Evolutionary conservation across 352 stramenopile species (phyloP), one percentile per base, ranked within the genome.

Genomic region (Globisporangium megalacanthum): DNA sequence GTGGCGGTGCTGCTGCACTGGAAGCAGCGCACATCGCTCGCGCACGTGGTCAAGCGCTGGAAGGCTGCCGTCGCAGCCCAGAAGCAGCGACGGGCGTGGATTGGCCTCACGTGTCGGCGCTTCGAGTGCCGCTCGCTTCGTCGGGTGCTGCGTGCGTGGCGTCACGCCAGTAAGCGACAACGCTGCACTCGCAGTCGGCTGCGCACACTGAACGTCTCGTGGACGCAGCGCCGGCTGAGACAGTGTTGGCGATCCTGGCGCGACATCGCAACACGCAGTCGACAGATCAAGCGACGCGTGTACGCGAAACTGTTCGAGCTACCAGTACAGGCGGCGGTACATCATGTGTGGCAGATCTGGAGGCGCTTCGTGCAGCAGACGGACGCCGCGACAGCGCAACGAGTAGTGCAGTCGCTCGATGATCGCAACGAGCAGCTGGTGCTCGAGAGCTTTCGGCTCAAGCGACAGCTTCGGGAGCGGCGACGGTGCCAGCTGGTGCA

Each of bases 1-100:
- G 53, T 73, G 15, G 57, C 65, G 5, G 57, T 73, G 7, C 17
- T 69, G 13, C 52, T 85, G 25, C 52, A 69, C n/a, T 66, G 66
- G 11, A 61, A 59, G 20, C 45, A 65, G 9, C 41, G 35, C 19
- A 53, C 49, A 48, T 45, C 33, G 13, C 57, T 35, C 31, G n/a
- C 10, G 11, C 11, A n/a, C 5, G 39, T 56, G 25, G 61, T 68
- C 29, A 11, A 29, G 7, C 46, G 22, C 14, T 68, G 62, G 62
- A 49, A 11, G 35, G 31, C 9, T 17, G 35, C 31, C 25, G 44
- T 48, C 29, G 19, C 45, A 2, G 22, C 52, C 1, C 44, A 39
- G 17, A 52, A 41, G 35, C 39, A 33, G 14, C 11, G 31, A 2
- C 31, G 15, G 7, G 6, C 36, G 25, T 8, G 56, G 29, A 11